Evolutionary conservation across 1,284 basidiomycete genomes (phyloP), one percentile per base, ranked within the genome.

Genomic region (Boletus semigastroideus): DNA sequence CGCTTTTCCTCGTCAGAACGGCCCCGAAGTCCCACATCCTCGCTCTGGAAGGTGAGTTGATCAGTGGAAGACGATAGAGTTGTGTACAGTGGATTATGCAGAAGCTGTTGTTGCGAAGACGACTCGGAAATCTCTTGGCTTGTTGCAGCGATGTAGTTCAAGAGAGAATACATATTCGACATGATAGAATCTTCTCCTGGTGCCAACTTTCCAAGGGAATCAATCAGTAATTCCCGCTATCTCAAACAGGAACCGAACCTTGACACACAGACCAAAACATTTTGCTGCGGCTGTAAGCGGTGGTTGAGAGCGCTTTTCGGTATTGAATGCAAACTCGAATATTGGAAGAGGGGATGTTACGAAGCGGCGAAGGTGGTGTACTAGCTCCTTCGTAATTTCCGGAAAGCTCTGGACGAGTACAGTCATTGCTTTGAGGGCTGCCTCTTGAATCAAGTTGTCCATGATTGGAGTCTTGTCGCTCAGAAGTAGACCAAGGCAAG

Each of bases 161-260:
- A 79, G 14, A 98, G 79, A 10, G 94, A 95, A 70, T 98, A 98
- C 83, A 97, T 90, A 59, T 94, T 94, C 3, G 94, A 97, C 79
- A 95, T 88, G 62, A 94, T 82, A 42, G 95, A 81, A 67, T 96
- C 94, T 60, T 96, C 92, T 49, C 91, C 91, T 8, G 90, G 87
- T 13, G 91, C 85, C 50, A 92, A 75, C 90, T 93, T 56, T 45
- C 51, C 52, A 22, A 36, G 27, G n/a, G 22, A 51, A 50, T 51
- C 20, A 42, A 30, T 49, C n/a, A 48, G 46, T 14, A 5, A 50
- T 22, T 25, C 30, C 38, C 17, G 34, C 11, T 19, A 31, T 17
- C 13, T 36, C 19, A n/a, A 37, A 30, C 33, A 38, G 16, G 52
- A 36, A 10, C 3, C 64, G 72, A 59, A 90, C 90, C 70, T 88